phyloP scores from a whole-genome alignment of 306 rosid species.

The Quercus alba region DNA sequence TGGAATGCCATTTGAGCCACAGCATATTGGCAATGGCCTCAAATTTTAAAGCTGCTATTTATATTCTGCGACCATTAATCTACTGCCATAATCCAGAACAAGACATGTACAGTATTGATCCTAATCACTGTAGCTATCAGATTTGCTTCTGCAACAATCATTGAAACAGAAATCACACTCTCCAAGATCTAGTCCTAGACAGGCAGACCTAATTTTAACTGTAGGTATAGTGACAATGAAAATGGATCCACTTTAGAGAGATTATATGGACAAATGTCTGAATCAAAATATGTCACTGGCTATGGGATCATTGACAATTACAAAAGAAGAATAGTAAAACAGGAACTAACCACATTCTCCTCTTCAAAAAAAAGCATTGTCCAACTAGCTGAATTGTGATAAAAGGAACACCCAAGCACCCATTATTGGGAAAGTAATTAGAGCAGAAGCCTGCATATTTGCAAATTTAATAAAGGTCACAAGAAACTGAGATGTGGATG shows the following conservation, averaged over 20 bases:
- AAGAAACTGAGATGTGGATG: background rate
- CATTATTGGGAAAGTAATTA: constrained; percentile 65
- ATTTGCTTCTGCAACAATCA: constrained; percentile 13
- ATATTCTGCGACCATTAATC: background rate
- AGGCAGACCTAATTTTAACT: no score
- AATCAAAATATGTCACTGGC: no score
- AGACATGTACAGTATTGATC: background rate
- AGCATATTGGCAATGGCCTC: no score
- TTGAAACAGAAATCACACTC: constrained; percentile 15
- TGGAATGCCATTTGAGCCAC: no score
- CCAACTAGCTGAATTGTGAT: constrained; percentile 33
- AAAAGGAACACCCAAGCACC: constrained; percentile 75
- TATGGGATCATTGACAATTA: no score
- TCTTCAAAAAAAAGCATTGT: background rate
- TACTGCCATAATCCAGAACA: background rate
- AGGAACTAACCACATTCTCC: background rate
- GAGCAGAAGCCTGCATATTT: constrained; percentile 71
- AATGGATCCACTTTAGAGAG: no score
- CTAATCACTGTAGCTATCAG: background rate
- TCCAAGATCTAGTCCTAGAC: background rate
- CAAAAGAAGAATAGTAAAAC: background rate
- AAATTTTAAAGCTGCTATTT: background rate
- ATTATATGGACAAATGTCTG: no score
- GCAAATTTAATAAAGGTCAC: constrained; percentile 23
- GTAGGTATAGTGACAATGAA: no score